Conservation (phyloP, 768 basidiomycete species). For the Arthromyces matolae region DNA sequence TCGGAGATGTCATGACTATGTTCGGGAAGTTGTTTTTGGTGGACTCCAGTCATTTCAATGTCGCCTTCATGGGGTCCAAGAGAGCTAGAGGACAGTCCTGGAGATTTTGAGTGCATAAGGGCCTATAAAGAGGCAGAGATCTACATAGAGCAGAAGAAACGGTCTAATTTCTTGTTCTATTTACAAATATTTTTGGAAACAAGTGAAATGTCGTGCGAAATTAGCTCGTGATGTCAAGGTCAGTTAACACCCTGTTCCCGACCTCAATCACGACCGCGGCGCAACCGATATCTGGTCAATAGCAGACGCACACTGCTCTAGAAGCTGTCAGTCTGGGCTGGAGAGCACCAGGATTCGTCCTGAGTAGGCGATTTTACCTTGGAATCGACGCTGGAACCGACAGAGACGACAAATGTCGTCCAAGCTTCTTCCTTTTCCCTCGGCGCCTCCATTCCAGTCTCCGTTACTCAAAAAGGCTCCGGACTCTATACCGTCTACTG, state of each 20-base stretch:
- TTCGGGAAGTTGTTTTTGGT: conserved; percentile 3
- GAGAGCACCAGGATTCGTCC: conserved; percentile 11
- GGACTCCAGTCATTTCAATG: conserved; percentile 33
- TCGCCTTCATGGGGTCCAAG: conserved; percentile 29
- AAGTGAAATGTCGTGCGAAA: conserved; percentile 17
- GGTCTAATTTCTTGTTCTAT: conserved; percentile 2
- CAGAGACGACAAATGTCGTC: conserved; percentile 50
- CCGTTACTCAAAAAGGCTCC: conserved; percentile 59
- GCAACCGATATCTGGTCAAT: conserved; percentile 16
- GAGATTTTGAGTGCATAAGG: conserved; percentile 26
- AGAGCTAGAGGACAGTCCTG: conserved; percentile 22
- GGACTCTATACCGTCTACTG: conserved; percentile 65
- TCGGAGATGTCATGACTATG: conserved; percentile 30
- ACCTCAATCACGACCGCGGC: conserved; percentile 28
- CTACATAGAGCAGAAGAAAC: too few relatives aligned
- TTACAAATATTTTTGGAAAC: conserved; percentile 14
- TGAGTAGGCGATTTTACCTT: conserved; percentile 5
- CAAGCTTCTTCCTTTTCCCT: conserved; percentile 48
- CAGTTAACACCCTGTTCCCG: conserved; percentile 38
- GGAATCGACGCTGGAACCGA: conserved; percentile 10
- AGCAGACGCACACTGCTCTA: conserved; percentile 10
- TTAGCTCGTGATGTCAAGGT: conserved; percentile 24
- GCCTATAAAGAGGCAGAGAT: background rate
- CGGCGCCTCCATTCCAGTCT: conserved; percentile 51
- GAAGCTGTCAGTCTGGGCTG: conserved; percentile 11